A percentile compares a stretch with the other conserved stretches of the same genome.
Evolutionary conservation across 768 basidiomycete species (phyloP).

Genomic region (Dentipellis fragilis): DNA sequence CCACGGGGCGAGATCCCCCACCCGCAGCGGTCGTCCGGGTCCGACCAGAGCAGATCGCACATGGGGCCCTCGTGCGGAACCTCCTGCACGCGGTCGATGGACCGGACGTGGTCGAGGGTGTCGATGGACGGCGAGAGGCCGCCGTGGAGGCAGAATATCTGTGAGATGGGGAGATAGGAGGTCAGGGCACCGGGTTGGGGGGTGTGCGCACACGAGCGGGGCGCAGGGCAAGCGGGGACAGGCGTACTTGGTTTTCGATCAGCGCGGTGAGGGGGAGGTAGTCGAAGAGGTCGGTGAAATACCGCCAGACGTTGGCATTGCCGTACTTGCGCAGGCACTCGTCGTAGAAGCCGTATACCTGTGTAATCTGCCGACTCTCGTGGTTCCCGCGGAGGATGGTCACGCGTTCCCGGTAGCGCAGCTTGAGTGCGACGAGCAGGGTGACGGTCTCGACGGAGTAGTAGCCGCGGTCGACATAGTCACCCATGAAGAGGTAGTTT

Average conservation of each 20-base stretch:
- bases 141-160: constrained; percentile 99
- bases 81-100: constrained; percentile 98
- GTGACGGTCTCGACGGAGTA: constrained; percentile 99
- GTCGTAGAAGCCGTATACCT: constrained; percentile 99
- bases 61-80: constrained; percentile 99
- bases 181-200: constrained; percentile 2
- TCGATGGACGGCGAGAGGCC: constrained; percentile 98
- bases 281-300: constrained; percentile 98
- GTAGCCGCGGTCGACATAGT: constrained; percentile 98
- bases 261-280: constrained; percentile 94
- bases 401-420: constrained; percentile 96
- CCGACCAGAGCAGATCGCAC: constrained; percentile 99
- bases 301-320: constrained; percentile 99
- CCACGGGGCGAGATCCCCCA: constrained; percentile 99
- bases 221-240: neutral
- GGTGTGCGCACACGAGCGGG: neutral
- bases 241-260: constrained; percentile 94
- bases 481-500: constrained; percentile 99
- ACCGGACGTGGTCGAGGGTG: constrained; percentile 97
- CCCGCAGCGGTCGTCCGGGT: constrained; percentile 97
- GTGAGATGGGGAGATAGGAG: constrained; percentile 5
- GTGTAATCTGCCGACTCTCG: constrained; percentile 98
- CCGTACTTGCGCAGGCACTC: constrained; percentile 99
- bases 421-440: constrained; percentile 90
- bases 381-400: constrained; percentile 98